A percentile compares a stretch with the other conserved stretches of the same genome.
phyloP scores from a whole-genome alignment of 331 rosid genomes.

The Saraca asoca region DNA sequence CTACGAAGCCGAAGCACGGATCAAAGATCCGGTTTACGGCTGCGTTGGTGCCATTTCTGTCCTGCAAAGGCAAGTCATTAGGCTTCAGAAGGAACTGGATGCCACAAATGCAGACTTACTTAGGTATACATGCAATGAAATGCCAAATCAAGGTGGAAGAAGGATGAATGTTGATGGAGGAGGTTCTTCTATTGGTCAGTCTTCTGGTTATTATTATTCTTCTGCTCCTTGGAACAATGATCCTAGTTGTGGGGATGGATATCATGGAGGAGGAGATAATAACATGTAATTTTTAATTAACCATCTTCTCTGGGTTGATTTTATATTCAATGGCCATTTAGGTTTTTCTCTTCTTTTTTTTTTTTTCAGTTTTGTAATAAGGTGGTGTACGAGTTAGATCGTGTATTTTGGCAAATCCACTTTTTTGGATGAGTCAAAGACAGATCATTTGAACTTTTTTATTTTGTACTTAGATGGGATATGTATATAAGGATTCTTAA shows the following conservation, averaged over 20 bases:
- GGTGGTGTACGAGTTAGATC: too few relatives aligned
- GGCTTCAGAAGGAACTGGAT: slow-evolving; percentile 88
- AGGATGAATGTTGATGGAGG: slow-evolving; percentile 39
- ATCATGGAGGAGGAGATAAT: slow-evolving; percentile 51
- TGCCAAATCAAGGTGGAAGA: slow-evolving; percentile 30
- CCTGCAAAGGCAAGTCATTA: slow-evolving; percentile 79
- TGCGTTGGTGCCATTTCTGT: slow-evolving; percentile 90
- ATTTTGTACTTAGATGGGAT: too few relatives aligned
- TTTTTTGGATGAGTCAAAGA: too few relatives aligned
- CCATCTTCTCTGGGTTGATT: not conserved
- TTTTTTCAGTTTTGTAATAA: slow-evolving; percentile 24
- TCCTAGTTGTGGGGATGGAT: slow-evolving; percentile 46
- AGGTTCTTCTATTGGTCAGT: slow-evolving; percentile 44
- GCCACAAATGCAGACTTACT: slow-evolving; percentile 78
- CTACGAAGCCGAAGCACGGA: slow-evolving; percentile 88
- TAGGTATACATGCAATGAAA: slow-evolving; percentile 55
- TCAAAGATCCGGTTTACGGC: slow-evolving; percentile 88
- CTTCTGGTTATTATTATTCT: slow-evolving; percentile 46
- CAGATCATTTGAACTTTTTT: too few relatives aligned
- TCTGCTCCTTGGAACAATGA: slow-evolving; percentile 67
- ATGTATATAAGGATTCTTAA: too few relatives aligned
- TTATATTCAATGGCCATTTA: not conserved
- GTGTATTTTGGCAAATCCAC: too few relatives aligned
- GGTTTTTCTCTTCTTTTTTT: too few relatives aligned
- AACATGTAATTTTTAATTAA: slow-evolving; percentile 31